phyloP scores from a whole-genome alignment of 2,329 filamentous ascomycete genomes.

The Pleurostoma richardsiae region DNA sequence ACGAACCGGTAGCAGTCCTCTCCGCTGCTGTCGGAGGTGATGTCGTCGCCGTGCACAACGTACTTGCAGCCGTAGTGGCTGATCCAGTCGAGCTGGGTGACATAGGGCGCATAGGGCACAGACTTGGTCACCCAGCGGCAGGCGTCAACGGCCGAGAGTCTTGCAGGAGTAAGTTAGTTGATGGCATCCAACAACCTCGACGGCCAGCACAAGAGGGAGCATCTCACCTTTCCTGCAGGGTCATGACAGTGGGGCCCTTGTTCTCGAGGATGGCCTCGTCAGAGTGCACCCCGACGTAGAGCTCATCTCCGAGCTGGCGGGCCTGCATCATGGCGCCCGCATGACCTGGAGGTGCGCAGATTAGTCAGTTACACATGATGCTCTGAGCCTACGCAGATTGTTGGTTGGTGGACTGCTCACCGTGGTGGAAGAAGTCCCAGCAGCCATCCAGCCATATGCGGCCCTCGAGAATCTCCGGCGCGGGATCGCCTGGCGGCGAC shows the following conservation, averaged over 20 bases:
- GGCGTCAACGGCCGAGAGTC: constrained; percentile 83
- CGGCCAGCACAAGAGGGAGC: constrained; percentile 3
- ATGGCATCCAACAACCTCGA: background rate
- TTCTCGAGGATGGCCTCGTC: constrained; percentile 94
- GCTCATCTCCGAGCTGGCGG: constrained; percentile 80
- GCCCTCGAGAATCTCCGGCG: constrained; percentile 54
- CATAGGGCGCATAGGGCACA: constrained; percentile 84
- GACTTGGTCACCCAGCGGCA: constrained; percentile 91
- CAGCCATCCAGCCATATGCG: constrained; percentile 98
- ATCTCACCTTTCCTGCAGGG: constrained; percentile 71
- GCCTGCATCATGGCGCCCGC: constrained; percentile 96
- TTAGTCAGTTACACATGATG: background rate
- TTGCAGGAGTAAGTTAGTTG: constrained; percentile 27
- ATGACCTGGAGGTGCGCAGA: constrained; percentile 56
- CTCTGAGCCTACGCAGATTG: too few relatives aligned
- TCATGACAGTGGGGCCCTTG: constrained; percentile 98
- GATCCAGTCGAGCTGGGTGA: constrained; percentile 91
- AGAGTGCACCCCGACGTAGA: constrained; percentile 90
- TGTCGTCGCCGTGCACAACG: constrained; percentile 95
- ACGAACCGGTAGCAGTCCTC: constrained; percentile 98
- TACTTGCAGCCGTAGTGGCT: constrained; percentile 92
- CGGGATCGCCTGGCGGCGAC: constrained; percentile 39
- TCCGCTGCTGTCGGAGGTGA: constrained; percentile 88
- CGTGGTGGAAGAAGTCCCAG: constrained; percentile 99
- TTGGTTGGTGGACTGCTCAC: constrained; percentile 34